Conservation (phyloP, 768 basidiomycete genomes). For the Mycena galopus region DNA sequence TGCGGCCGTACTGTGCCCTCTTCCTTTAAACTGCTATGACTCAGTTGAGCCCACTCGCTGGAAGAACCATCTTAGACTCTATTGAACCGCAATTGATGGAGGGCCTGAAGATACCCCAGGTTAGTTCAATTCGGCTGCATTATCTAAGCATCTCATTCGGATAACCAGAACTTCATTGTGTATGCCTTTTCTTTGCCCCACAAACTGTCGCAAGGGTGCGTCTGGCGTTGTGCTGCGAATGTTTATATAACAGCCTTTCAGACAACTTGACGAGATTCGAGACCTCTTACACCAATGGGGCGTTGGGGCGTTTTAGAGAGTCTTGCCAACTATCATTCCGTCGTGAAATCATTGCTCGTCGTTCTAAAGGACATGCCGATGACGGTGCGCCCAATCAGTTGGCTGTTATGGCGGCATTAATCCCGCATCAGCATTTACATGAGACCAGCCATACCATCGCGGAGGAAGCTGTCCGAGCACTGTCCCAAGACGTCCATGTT, state of each 20-base stretch:
- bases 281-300: constrained; percentile 1
- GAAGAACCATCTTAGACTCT: no score
- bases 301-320: constrained; percentile 14
- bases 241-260: neutral
- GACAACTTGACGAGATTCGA: constrained; percentile 8
- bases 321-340: constrained; percentile 13
- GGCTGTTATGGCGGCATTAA: neutral
- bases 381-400: neutral
- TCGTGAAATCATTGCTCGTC: constrained; percentile 2
- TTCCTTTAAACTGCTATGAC: no score
- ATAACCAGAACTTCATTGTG: neutral
- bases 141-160: no score
- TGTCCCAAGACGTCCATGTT: constrained; percentile 15
- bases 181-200: constrained; percentile 14
- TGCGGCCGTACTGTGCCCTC: no score
- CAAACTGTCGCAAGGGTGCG: neutral
- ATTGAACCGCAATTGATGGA: no score
- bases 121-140: no score
- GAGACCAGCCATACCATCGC: neutral
- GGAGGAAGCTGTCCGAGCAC: neutral
- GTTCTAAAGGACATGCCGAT: constrained; percentile 7
- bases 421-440: neutral
- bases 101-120: no score
- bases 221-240: neutral
- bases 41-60: no score